Conservation (phyloP, 192 early-diverging fungal genomes). For the Mortierella claussenii region DNA sequence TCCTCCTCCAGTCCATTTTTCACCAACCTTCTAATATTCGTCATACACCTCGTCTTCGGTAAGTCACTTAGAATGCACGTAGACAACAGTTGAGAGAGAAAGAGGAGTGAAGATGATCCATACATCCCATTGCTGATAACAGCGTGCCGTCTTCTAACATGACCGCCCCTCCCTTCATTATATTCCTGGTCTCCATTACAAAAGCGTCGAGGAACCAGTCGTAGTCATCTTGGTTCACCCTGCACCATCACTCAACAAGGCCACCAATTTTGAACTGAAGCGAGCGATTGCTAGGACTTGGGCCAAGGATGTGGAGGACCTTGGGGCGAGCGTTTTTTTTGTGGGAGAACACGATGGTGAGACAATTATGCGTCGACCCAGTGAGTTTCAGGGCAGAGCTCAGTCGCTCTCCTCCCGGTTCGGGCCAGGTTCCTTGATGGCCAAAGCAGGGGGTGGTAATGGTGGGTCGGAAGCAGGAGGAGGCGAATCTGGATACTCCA, state of each 20-base stretch:
- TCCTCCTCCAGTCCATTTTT: slow-evolving; percentile 17
- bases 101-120: not conserved
- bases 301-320: slow-evolving; percentile 48
- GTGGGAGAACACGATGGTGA: slow-evolving; percentile 50
- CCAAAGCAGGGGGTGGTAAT: not conserved
- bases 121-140: not conserved
- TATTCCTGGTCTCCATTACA: not conserved
- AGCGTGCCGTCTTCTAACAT: not conserved
- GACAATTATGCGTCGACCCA: slow-evolving; percentile 38
- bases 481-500: slow-evolving; percentile 6
- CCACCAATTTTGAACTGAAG: slow-evolving; percentile 42
- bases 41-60: slow-evolving; percentile 16
- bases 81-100: not conserved
- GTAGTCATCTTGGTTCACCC: slow-evolving; percentile 47
- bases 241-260: slow-evolving; percentile 29
- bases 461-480: slow-evolving; percentile 3
- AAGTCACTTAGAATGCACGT: too few species aligned
- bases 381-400: slow-evolving; percentile 38
- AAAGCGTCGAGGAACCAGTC: slow-evolving; percentile 32
- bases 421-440: slow-evolving; percentile 7
- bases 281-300: slow-evolving; percentile 44
- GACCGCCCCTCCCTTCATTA: not conserved
- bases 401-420: slow-evolving; percentile 26
- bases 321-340: slow-evolving; percentile 42
- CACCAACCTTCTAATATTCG: slow-evolving; percentile 1